Conservation (phyloP, 495 filamentous ascomycete species). For the Rostrohypoxylon terebratum region DNA sequence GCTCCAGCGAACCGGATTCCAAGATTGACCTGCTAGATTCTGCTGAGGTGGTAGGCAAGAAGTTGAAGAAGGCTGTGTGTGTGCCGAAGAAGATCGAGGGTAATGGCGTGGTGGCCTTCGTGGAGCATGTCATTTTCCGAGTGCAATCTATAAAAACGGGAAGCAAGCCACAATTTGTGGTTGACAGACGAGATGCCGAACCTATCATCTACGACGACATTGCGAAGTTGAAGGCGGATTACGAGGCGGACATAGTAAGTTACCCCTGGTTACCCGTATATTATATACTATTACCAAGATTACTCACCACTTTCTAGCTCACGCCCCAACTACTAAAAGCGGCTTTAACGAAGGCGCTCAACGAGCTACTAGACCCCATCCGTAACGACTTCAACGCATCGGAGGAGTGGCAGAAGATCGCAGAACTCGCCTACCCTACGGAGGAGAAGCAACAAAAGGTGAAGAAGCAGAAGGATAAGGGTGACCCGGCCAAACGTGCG, state of each 20-base stretch:
- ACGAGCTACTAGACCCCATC: slow-evolving; percentile 78
- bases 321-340: slow-evolving; percentile 87
- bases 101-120: slow-evolving; percentile 85
- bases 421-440: slow-evolving; percentile 84
- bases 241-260: slow-evolving; percentile 79
- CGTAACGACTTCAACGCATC: slow-evolving; percentile 74
- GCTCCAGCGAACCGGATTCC: slow-evolving; percentile 69
- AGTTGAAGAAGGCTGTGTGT: slow-evolving; percentile 84
- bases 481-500: slow-evolving; percentile 52
- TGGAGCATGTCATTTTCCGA: slow-evolving; percentile 87
- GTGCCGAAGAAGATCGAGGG: slow-evolving; percentile 80
- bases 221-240: slow-evolving; percentile 79
- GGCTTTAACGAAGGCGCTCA: slow-evolving; percentile 76
- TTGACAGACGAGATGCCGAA: slow-evolving; percentile 73
- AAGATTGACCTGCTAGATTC: slow-evolving; percentile 94
- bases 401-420: slow-evolving; percentile 83
- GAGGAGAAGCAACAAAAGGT: slow-evolving; percentile 72
- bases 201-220: slow-evolving; percentile 81
- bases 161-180: slow-evolving; percentile 62
- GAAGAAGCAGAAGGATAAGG: slow-evolving; percentile 86
- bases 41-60: slow-evolving; percentile 75
- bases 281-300: neutral
- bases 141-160: slow-evolving; percentile 62
- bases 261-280: neutral
- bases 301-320: slow-evolving; percentile 64